Base-by-base conservation (phyloP, 805 yeast genomes). In the Nakazawaea populi region DNA sequence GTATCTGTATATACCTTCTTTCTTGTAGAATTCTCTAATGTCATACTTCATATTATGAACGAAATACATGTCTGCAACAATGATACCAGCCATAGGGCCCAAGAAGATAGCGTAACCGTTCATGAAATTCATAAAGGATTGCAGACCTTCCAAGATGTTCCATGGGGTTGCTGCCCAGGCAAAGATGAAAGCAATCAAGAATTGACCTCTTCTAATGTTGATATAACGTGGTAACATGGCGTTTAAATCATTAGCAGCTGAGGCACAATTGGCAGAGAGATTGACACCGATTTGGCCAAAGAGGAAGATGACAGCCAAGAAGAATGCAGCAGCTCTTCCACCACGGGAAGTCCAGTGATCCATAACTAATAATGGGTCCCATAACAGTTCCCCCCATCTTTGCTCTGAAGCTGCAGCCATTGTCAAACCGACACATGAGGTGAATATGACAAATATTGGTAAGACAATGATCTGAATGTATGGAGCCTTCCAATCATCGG, bases 311-410 rank as follows among this genome's bases (percentile, higher is more conserved):
- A 79, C 70, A 2, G 89, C 72, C 56, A 87, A 81, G 52, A 89
- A 73, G 63, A 88, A 88, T 6, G 85, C 92, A 57, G 95, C 96
- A 18, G 85, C 90, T 55, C 96, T 74, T 54, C 83, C 79, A 32
- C 91, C 86, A n/a, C 63, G 48, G n/a, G 67, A 55, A 57, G 53
- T 51, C 53, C 53, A 51, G 8, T 51, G 36, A 28, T 51, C 47
- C 42, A 51, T 45, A 8, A 51, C 50, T 32, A 45, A 37, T 42
- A 51, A 51, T 31, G 53, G 53, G 38, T 52, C 54, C 52, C 49
- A 52, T 12, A 48, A 35, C 12, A n/a, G 32, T 36, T 39, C 49
- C 0, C 54, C 54, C 54, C 54, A 52, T 18, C 7, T 24, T 38
- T 52, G 52, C 37, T 52, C 47, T 1, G 52, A 44, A 8, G 54